Base-by-base conservation (phyloP, 257 asterid genomes). In the Avicennia marina region DNA sequence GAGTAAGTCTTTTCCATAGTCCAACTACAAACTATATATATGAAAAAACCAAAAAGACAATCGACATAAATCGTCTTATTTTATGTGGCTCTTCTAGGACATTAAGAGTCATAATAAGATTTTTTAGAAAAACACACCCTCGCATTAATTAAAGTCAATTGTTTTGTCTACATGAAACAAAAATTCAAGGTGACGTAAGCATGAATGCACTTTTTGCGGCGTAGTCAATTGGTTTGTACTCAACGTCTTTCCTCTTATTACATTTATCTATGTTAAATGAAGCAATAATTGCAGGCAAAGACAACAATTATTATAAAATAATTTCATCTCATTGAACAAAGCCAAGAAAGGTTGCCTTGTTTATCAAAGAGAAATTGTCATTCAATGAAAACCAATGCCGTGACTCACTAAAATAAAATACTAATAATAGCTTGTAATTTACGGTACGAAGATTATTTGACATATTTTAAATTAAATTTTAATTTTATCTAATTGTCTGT, bases 171-270 rank as follows among this genome's bases (percentile, higher is more conserved):
- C 43, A 64, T 73, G 69, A 55, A 62, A 25, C n/a, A 53, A 31
- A 34, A 34, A 55, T 32, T 65, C 67, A 50, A 63, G 3, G 51
- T 64, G 66, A 73, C 56, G 21, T 55, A 52, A 45, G 72, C 70
- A 43, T 21, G 19, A 56, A 5, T 61, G 59, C 71, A 61, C 68
- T 62, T 74, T 65, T 65, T 65, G 65, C 58, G 65, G 25, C 58
- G 29, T 52, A 62, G 62, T 70, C 71, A 51, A 65, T 59, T 20
- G 1, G 13, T 46, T 33, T 4, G 4, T 29, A 4, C 8, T 29
- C 8, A 29, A 1, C 8, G 4, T 29, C 4, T 1, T 29, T 29
- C 24, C 0, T 24, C 12, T 11, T 49, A 1, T 4, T 13, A 9
- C 11, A 29, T 61, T 21, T 34, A 11, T 25, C 43, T 10, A 42